Base-by-base conservation (phyloP, 805 yeast genomes). In the Candida ovalis region DNA sequence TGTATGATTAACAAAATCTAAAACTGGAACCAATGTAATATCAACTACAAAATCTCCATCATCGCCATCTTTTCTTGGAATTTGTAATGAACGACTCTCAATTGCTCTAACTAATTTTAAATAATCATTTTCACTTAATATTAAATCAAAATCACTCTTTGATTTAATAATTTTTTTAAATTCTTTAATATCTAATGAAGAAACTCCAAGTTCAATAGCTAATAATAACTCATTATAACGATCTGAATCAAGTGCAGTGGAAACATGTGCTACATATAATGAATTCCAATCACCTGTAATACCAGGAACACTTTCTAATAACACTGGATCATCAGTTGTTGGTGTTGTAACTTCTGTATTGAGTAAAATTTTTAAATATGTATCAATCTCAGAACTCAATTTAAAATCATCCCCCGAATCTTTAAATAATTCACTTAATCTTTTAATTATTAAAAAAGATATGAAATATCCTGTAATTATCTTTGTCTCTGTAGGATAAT, bases 1-100 rank as follows among this genome's bases (percentile, higher is more conserved):
- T 2, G 43, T 42, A 59, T 85, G 92, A 60, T 85, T 85, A 5
- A 77, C 86, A 70, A 78, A 85, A 62, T 85, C 92, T 27, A 85
- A 56, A 1, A 82, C 50, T 1, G 92, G 90, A 0, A 84, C 87
- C 46, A 85, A 60, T 0, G 87, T 76, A 0, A 81, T 72, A 43
- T 77, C 75, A 4, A 77, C 76, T 4, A 62, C 56, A 51, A 69
- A 81, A 40, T 74, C 78, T 12, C 70, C 75, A 6, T 57, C 51
- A 1, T 44, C 49, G 9, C 33, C 48, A 8, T 54, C 55, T 1
- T 54, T 52, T n/a, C 56, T 71, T 68, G 92, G 91, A 2, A 85
- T 82, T 58, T 84, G 90, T 42, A 84, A 67, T 0, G 78, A 75
- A 47, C 92, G 68, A 0, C 88, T 82, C 32, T 74, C 66, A 0